A percentile compares a stretch with the other conserved stretches of the same genome.
phyloP scores from a whole-genome alignment of 2,329 filamentous ascomycete species.

The Lachnellula suecica region DNA sequence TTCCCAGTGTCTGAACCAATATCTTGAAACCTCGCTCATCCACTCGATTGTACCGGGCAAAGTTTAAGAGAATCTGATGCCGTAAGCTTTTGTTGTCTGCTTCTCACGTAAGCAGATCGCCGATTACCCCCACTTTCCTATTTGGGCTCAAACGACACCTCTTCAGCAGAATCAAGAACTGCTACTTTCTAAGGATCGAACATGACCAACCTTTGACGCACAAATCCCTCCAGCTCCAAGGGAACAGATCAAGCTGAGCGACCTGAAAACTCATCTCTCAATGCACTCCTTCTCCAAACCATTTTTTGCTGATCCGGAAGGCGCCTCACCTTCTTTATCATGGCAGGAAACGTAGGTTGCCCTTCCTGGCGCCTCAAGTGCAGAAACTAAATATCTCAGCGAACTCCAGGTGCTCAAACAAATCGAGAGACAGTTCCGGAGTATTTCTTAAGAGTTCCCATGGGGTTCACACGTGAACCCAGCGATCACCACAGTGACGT shows the following conservation, averaged over 20 bases:
- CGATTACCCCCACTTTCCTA: not conserved
- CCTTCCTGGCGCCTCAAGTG: not conserved
- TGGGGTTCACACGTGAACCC: not conserved
- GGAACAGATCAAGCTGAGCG: not conserved
- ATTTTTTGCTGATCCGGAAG: not conserved
- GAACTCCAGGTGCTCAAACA: not conserved
- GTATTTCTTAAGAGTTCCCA: not conserved
- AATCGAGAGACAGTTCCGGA: not conserved
- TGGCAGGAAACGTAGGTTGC: not conserved
- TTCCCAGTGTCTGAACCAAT: too few relatives aligned
- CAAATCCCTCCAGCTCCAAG: too few relatives aligned
- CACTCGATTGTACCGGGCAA: too few relatives aligned
- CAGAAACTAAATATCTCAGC: not conserved
- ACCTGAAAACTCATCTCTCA: not conserved
- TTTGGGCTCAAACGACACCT: not conserved
- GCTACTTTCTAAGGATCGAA: not conserved
- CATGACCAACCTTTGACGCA: not conserved
- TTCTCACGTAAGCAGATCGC: not conserved
- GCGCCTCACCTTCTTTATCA: not conserved
- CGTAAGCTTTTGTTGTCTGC: not conserved
- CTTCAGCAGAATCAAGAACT: not conserved
- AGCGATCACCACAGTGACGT: not conserved
- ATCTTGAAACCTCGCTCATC: too few relatives aligned
- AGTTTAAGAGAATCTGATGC: too few relatives aligned
- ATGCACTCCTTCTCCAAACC: not conserved